Evolutionary conservation across 306 rosid genomes (phyloP), one percentile per base, ranked within the genome.

Genomic region (Oemleria cerasiformis): DNA sequence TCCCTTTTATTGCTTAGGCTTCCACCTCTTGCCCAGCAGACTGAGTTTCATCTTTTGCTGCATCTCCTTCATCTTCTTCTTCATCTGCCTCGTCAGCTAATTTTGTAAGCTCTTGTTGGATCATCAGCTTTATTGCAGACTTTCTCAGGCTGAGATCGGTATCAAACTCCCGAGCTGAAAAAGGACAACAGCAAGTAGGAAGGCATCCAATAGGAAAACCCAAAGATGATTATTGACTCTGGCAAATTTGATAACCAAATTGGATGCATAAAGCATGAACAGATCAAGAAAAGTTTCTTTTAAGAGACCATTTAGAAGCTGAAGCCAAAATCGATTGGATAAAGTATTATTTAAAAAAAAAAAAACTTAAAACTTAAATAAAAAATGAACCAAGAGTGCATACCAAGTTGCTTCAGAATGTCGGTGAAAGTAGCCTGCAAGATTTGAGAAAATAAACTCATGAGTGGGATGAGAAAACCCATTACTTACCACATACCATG

Each of bases 391-490:
- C 9, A 53, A 73, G 15, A 45, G 42, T 34, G 74, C 81, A 16
- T 79, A 94, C 98, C 98, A 4, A 94, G 96, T 76, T 75, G 85
- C 86, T 87, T 91, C 86, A 94, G 91, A 81, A 94, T 94, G 85
- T 94, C 98, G 1, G 97, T 94, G 83, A 94, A 94, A 65, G 98
- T 94, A 56, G 98, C 98, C 98, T 94, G 92, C 97, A 77, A 73
- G 48, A 83, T 21, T 30, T 47, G 64, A 67, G 41, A 67, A 42
- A 9, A 53, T 21, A 8, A 36, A 71, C 9, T 14, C 23, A 44
- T 69, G 20, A 56, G 74, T 5, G 65, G 14, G 8, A 20, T 11
- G 21, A 53, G 49, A 39, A 68, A 42, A 70, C 23, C 15, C 13
- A n/a, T 23, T 36, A 44, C 9, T 41, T 15, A 41, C 65, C 51